A percentile compares a stretch with the other conserved stretches of the same genome.
phyloP scores from a whole-genome alignment of 2,329 filamentous ascomycete genomes.

The Neobulgaria alba region DNA sequence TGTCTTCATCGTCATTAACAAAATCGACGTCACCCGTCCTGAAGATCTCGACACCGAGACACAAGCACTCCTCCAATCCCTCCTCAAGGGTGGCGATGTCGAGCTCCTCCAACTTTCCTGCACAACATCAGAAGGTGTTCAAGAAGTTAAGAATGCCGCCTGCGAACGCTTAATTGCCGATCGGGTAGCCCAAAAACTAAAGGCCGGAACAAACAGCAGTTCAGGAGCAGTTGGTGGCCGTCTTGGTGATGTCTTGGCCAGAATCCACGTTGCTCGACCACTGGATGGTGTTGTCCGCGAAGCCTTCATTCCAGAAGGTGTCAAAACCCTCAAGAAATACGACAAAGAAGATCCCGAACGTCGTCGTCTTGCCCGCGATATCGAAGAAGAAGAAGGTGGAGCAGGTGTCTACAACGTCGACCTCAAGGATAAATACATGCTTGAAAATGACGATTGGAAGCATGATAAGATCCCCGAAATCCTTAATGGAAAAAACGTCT shows the following conservation, averaged over 20 bases:
- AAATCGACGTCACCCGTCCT: constrained; percentile 85
- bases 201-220: constrained; percentile 72
- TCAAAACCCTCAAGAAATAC: constrained; percentile 77
- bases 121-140: constrained; percentile 89
- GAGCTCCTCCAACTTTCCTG: constrained; percentile 91
- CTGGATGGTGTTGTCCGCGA: constrained; percentile 72
- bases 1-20: constrained; percentile 95
- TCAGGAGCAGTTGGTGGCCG: constrained; percentile 73
- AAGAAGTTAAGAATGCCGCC: constrained; percentile 87
- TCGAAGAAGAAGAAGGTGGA: constrained; percentile 87
- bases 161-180: constrained; percentile 91
- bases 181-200: constrained; percentile 90
- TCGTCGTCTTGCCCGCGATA: constrained; percentile 69
- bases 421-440: constrained; percentile 77
- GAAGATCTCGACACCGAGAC: constrained; percentile 78
- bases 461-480: constrained; percentile 93
- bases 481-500: constrained; percentile 92
- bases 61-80: constrained; percentile 66
- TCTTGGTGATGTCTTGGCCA: constrained; percentile 80
- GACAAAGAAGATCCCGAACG: constrained; percentile 84
- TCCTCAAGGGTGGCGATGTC: constrained; percentile 81
- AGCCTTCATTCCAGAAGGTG: constrained; percentile 79
- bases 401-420: constrained; percentile 95
- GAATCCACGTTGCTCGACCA: constrained; percentile 96
- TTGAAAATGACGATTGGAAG: constrained; percentile 89